Evolutionary conservation across 768 basidiomycete species (phyloP), one percentile per base, ranked within the genome.

Genomic region (Leucogyrophana mollusca): DNA sequence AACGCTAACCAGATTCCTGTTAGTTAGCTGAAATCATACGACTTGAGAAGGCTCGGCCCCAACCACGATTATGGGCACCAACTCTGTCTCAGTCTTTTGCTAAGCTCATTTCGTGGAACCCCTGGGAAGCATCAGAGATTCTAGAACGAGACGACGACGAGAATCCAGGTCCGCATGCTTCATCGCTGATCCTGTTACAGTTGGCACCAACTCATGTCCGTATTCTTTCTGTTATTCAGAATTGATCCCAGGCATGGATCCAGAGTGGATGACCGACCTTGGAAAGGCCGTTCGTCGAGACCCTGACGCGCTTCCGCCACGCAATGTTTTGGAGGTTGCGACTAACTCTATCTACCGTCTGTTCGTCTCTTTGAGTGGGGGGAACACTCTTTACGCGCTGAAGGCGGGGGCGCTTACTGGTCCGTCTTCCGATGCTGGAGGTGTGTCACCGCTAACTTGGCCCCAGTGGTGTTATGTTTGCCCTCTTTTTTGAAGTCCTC

Each of bases 241-340:
- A 66, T 51, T 55, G 50, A 79, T 88, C 39, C 81, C 82, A 49
- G 84, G 85, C 7, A 62, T 82, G 9, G 68, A 76, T 21, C 69
- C 68, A 1, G 60, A 62, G 8, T 53, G 59, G 38, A 56, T 64
- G 30, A 58, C 71, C 2, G 83, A 86, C 54, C 71, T 88, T 0
- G 84, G 82, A 3, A 54, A 73, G 30, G 76, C 86, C 1, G 62
- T 68, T 13, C 69, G 74, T 3, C 73, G 87, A 21, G 86, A 90
- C 62, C 86, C 87, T 0, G 87, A 90, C 58, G 86, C 84, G 0
- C 61, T 89, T 0, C 86, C 88, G 1, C 87, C 88, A 0, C 58
- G 70, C 2, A 89, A 87, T 52, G 40, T 51, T 2, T 63, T 87
- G 24, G 85, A 89, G 57, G 64, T 56, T 32, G 47, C 73, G 1